These are phyloP conservation scores for Candida takata DNA, from an alignment of 805 yeast species.

Conservation along the genomic window DNA sequence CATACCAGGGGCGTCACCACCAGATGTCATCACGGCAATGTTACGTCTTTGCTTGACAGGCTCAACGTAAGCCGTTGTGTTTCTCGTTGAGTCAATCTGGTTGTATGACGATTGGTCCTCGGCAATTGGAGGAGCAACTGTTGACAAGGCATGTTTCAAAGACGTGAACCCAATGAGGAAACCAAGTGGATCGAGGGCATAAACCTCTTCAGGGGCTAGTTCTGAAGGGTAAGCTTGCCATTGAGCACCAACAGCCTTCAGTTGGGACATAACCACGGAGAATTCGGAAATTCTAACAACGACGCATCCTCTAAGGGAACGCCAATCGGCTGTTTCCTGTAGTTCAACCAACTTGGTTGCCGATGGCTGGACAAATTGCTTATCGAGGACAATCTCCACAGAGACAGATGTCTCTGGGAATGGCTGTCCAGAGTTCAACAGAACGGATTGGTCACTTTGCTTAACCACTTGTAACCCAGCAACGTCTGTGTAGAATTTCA, in stretches of 20 bases:
- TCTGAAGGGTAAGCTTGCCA: constrained; percentile 66
- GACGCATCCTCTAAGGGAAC: constrained; percentile 37
- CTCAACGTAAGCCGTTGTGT: constrained; percentile 1
- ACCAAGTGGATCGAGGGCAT: constrained; percentile 79
- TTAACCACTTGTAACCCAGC: constrained; percentile 30
- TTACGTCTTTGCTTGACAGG: constrained; percentile 24
- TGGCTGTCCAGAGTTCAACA: constrained; percentile 27
- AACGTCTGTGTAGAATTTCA: constrained; percentile 49
- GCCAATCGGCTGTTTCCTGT: constrained; percentile 37
- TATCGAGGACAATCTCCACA: constrained; percentile 22
- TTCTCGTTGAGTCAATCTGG: constrained; percentile 1
- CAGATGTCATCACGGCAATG: constrained; percentile 95
- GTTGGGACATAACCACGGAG: constrained; percentile 21
- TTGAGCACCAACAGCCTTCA: constrained; percentile 24
- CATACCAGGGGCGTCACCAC: constrained; percentile 99
- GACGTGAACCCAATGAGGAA: constrained; percentile 74
- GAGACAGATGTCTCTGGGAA: constrained; percentile 25
- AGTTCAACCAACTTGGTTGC: constrained; percentile 24
- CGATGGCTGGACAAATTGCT: constrained; percentile 17
- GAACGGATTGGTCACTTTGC: constrained; percentile 5
- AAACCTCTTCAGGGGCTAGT: constrained; percentile 67
- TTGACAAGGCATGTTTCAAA: constrained; percentile 46
- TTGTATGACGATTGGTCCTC: not conserved
- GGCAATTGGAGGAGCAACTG: constrained; percentile 32
- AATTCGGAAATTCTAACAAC: constrained; percentile 28